A percentile compares a stretch with the other conserved stretches of the same genome.
These are phyloP conservation scores for Nannochloris sp. DNA, from an alignment of 139 green algal genomes.

Conservation along the genomic window DNA sequence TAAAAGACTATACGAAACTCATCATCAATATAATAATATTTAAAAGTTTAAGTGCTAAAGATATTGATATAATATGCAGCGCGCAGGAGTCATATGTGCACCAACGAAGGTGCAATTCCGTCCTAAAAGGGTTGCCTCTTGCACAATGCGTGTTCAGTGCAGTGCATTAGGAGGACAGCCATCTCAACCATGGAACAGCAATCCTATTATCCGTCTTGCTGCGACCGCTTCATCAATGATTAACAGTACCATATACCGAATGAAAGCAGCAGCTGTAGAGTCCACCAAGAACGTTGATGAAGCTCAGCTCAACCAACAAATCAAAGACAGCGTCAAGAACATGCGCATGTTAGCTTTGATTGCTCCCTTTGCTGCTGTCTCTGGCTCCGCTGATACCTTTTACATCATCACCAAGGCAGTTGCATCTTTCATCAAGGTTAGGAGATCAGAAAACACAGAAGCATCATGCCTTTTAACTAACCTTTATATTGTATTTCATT, in stretches of 20 bases:
- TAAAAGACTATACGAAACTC: too few relatives aligned
- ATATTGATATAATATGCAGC: neutral
- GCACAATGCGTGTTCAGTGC: neutral
- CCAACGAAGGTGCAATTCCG: neutral
- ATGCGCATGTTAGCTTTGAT: conserved; percentile 32
- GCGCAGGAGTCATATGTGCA: neutral
- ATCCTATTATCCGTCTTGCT: neutral
- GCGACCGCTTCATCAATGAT: neutral
- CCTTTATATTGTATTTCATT: neutral
- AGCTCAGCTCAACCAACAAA: conserved; percentile 24
- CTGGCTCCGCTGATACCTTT: conserved; percentile 24
- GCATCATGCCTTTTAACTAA: neutral
- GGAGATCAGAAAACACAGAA: too few relatives aligned
- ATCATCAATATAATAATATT: too few relatives aligned
- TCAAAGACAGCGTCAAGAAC: conserved; percentile 21
- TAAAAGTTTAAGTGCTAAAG: too few relatives aligned
- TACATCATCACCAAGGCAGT: conserved; percentile 43
- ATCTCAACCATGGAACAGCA: neutral
- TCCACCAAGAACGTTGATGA: neutral
- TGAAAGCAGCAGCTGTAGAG: neutral
- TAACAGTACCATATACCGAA: neutral
- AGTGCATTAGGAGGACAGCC: neutral
- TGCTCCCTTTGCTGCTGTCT: conserved; percentile 42
- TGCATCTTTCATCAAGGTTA: conserved; percentile 47
- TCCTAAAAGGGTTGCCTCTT: neutral